phyloP scores from a whole-genome alignment of 1,284 basidiomycete species.

The Trametes polyzona region DNA sequence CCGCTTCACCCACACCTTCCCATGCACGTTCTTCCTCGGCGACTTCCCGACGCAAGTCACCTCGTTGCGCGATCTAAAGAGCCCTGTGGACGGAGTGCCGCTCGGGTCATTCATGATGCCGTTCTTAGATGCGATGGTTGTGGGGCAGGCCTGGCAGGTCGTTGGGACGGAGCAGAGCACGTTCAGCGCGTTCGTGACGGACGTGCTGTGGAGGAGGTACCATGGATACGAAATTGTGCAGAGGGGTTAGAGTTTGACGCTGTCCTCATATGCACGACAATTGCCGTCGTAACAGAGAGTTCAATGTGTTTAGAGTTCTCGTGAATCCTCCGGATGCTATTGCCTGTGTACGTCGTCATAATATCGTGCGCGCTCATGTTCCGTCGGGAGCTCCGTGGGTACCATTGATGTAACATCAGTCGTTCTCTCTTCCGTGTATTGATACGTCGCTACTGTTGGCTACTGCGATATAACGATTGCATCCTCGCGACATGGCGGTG shows the following conservation, averaged over 20 bases:
- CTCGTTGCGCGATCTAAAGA: conserved; percentile 47
- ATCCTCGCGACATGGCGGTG: too few species aligned
- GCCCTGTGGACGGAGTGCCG: conserved; percentile 55
- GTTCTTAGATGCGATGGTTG: conserved; percentile 72
- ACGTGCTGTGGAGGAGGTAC: conserved; percentile 66
- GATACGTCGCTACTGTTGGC: too few species aligned
- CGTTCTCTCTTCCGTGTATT: too few species aligned
- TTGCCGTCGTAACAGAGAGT: too few species aligned
- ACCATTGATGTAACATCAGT: too few species aligned
- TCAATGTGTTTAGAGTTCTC: too few species aligned
- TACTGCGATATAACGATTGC: too few species aligned
- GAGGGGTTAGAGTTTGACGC: conserved; percentile 41
- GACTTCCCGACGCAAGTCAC: conserved; percentile 50
- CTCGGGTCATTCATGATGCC: conserved; percentile 58
- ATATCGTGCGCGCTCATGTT: background rate
- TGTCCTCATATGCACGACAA: too few species aligned
- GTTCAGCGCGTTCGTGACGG: conserved; percentile 69
- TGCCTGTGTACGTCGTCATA: too few species aligned
- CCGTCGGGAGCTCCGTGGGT: background rate
- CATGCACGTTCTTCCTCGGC: conserved; percentile 67
- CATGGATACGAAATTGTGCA: conserved; percentile 57
- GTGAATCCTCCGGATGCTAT: too few species aligned
- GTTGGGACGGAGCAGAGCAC: conserved; percentile 74
- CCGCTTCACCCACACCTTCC: conserved; percentile 61
- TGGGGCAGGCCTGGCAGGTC: conserved; percentile 56